phyloP scores from a whole-genome alignment of 345 rosid genomes.

The Capsella bursapastoris region DNA sequence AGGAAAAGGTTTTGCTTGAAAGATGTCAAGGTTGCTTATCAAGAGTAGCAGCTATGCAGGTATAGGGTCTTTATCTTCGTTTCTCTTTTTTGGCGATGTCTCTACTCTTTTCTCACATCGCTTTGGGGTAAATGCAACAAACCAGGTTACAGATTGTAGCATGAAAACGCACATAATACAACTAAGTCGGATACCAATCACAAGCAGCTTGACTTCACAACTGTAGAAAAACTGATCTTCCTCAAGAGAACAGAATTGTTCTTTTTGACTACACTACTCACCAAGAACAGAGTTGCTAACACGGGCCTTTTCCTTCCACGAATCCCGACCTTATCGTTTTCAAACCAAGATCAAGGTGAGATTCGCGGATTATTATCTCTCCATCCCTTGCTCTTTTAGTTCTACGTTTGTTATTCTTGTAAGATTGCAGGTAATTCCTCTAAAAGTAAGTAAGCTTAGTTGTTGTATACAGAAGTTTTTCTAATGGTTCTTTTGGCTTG shows the following conservation, averaged over 20 bases:
- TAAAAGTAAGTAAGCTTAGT: constrained; percentile 44
- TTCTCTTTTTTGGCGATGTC: neutral
- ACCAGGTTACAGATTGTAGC: constrained; percentile 90
- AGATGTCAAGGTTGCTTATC: constrained; percentile 81
- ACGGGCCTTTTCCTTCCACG: constrained; percentile 32
- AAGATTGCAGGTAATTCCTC: constrained; percentile 33
- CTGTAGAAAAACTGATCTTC: constrained; percentile 69
- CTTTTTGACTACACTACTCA: constrained; percentile 69
- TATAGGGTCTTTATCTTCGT: constrained; percentile 31
- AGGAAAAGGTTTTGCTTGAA: constrained; percentile 76
- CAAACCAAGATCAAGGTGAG: constrained; percentile 46
- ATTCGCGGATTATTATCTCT: constrained; percentile 25
- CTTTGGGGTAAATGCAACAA: constrained; percentile 10
- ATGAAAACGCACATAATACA: constrained; percentile 92
- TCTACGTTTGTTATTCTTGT: constrained; percentile 15
- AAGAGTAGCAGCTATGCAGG: constrained; percentile 81
- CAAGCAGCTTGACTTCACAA: constrained; percentile 79
- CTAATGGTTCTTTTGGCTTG: constrained; percentile 44
- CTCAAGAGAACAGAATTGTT: constrained; percentile 39
- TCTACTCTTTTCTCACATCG: constrained; percentile 12
- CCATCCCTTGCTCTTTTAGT: constrained; percentile 20
- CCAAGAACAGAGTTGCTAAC: constrained; percentile 53
- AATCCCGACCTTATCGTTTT: constrained; percentile 49
- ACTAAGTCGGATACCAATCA: constrained; percentile 57
- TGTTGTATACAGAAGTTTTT: constrained; percentile 37